Conservation (phyloP, 495 filamentous ascomycete genomes). For the Tuber melanosporum region DNA sequence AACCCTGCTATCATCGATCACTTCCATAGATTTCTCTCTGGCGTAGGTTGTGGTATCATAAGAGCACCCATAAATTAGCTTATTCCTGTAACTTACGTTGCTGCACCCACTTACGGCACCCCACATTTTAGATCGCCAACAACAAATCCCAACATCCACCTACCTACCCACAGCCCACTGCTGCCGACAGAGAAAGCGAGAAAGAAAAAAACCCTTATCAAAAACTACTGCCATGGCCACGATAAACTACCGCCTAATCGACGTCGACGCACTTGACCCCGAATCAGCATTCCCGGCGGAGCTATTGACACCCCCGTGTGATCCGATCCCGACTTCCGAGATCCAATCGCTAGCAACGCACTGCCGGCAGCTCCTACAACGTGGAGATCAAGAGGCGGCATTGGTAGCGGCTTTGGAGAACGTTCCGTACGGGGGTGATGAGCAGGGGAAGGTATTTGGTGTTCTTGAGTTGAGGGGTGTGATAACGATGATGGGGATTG, state of each 20-base stretch:
- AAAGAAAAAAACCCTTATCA: background rate
- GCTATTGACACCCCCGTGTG: slow-evolving; percentile 56
- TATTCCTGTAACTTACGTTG: background rate
- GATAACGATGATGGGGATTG: background rate
- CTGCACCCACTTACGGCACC: background rate
- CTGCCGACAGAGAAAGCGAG: background rate
- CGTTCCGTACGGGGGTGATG: slow-evolving; percentile 64
- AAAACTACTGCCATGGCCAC: slow-evolving; percentile 14
- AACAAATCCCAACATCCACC: slow-evolving; percentile 9
- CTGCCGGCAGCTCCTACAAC: slow-evolving; percentile 62
- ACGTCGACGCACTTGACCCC: slow-evolving; percentile 67
- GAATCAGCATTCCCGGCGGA: slow-evolving; percentile 65
- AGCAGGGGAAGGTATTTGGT: slow-evolving; percentile 54
- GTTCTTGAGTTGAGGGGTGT: background rate
- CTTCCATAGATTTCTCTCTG: background rate
- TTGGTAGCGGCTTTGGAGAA: slow-evolving; percentile 60
- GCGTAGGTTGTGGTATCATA: background rate
- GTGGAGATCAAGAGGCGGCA: slow-evolving; percentile 63
- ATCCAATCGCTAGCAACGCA: slow-evolving; percentile 58
- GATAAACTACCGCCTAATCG: slow-evolving; percentile 62
- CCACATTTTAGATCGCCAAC: background rate
- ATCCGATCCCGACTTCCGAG: slow-evolving; percentile 52
- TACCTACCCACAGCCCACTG: background rate
- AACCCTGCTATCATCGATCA: background rate
- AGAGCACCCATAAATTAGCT: background rate